A percentile compares a stretch with the other conserved stretches of the same genome.
Evolutionary conservation across 108 stramenopile species (phyloP).

Genomic region (Conticribra guillardii): DNA sequence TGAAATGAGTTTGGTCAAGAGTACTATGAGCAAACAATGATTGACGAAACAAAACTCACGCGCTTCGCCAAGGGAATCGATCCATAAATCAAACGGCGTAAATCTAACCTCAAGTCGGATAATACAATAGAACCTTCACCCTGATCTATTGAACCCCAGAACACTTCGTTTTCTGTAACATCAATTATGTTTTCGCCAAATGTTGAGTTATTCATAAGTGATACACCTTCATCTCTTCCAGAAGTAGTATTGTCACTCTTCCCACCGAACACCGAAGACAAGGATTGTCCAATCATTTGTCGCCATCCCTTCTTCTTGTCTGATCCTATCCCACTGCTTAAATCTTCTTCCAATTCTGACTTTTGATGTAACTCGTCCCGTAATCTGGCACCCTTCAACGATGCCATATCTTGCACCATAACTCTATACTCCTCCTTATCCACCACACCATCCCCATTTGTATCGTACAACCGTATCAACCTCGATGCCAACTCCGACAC

Average conservation of each 20-base stretch:
- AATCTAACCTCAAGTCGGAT: constrained; percentile 78
- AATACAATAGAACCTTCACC: constrained; percentile 77
- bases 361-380: constrained; percentile 21
- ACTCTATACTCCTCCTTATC: constrained; percentile 83
- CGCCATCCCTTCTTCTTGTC: background rate
- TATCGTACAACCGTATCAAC: constrained; percentile 78
- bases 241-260: constrained; percentile 14
- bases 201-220: background rate
- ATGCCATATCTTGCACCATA: constrained; percentile 89
- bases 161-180: constrained; percentile 41
- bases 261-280: background rate
- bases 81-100: constrained; percentile 78
- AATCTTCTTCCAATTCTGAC: constrained; percentile 6
- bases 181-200: constrained; percentile 35
- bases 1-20: too few relatives aligned
- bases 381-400: constrained; percentile 47
- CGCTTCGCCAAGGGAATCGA: constrained; percentile 68
- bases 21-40: background rate
- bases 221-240: background rate
- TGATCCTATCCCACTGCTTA: too few relatives aligned
- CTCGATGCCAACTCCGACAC: constrained; percentile 66
- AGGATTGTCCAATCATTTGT: constrained; percentile 16
- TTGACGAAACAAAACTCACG: constrained; percentile 17
- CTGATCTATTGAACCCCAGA: constrained; percentile 47
- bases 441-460: constrained; percentile 83